phyloP scores from a whole-genome alignment of 2,329 filamentous ascomycete genomes.

The Ophiostoma himal-ulmi region DNA sequence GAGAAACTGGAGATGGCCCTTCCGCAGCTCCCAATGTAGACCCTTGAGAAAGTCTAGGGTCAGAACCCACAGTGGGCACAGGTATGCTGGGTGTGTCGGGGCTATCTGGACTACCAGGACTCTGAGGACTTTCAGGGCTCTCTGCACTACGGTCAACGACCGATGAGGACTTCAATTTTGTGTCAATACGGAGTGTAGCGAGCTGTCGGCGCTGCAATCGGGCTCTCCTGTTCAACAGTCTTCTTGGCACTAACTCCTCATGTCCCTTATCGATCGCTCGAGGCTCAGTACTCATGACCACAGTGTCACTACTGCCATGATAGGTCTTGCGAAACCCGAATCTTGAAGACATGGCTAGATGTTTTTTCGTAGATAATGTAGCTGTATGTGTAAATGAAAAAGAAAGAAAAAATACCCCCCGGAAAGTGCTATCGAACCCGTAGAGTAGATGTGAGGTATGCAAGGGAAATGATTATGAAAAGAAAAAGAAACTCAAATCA shows the following conservation, averaged over 20 bases:
- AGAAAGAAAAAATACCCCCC: too few relatives aligned
- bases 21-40: background rate
- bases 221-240: background rate
- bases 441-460: too few relatives aligned
- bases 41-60: background rate
- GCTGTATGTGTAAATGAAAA: background rate
- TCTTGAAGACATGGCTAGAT: background rate
- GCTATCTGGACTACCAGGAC: background rate
- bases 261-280: background rate
- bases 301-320: background rate
- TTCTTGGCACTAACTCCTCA: too few relatives aligned
- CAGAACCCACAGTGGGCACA: background rate
- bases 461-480: background rate
- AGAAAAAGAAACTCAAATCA: background rate
- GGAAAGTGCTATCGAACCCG: too few relatives aligned
- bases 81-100: background rate
- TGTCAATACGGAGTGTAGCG: background rate
- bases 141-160: background rate
- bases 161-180: background rate
- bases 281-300: background rate
- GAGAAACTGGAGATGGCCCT: background rate
- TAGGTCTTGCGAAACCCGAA: background rate
- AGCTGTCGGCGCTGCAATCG: background rate
- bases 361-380: background rate
- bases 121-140: background rate